These are phyloP conservation scores for Holtermannia corniformis DNA, from an alignment of 768 basidiomycete species.

Conservation along the genomic window DNA sequence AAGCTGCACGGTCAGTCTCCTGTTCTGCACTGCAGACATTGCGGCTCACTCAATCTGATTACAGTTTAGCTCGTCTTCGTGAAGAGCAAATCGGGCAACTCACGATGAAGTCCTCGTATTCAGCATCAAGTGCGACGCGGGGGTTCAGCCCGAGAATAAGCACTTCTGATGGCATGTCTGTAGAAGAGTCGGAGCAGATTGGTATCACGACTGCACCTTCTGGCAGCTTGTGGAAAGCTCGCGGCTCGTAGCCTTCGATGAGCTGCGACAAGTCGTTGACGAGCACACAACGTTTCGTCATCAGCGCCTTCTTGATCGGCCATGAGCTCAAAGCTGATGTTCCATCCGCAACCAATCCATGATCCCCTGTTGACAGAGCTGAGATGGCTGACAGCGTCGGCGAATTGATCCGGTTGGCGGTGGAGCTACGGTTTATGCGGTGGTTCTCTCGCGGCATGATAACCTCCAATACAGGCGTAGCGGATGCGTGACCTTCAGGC, in stretches of 20 bases:
- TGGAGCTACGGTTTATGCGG: background rate
- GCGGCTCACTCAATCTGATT: background rate
- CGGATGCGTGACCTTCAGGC: slow-evolving; percentile 20
- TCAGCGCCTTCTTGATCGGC: slow-evolving; percentile 33
- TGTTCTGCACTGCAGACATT: slow-evolving; percentile 3
- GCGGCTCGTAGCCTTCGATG: slow-evolving; percentile 20
- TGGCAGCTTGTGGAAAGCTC: slow-evolving; percentile 37
- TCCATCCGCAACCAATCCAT: background rate
- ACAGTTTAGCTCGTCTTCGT: background rate
- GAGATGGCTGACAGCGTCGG: slow-evolving; percentile 31
- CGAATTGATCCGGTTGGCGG: slow-evolving; percentile 21
- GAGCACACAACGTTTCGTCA: slow-evolving; percentile 27
- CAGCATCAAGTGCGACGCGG: slow-evolving; percentile 26
- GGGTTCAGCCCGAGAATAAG: slow-evolving; percentile 36
- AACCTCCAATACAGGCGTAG: slow-evolving; percentile 3
- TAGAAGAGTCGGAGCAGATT: slow-evolving; percentile 27
- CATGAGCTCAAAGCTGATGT: slow-evolving; percentile 12
- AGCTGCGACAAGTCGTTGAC: slow-evolving; percentile 29
- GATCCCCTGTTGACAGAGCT: slow-evolving; percentile 19
- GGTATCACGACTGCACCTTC: slow-evolving; percentile 33
- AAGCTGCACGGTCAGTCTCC: slow-evolving; percentile 4
- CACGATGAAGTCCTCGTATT: slow-evolving; percentile 30
- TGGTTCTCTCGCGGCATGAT: slow-evolving; percentile 2
- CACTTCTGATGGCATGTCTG: slow-evolving; percentile 27
- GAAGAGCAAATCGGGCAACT: background rate